Percentiles rank a stretch among this genome's conserved stretches.
phyloP scores from a whole-genome alignment of 1,284 basidiomycete genomes.

The Xanthoconium separans region DNA sequence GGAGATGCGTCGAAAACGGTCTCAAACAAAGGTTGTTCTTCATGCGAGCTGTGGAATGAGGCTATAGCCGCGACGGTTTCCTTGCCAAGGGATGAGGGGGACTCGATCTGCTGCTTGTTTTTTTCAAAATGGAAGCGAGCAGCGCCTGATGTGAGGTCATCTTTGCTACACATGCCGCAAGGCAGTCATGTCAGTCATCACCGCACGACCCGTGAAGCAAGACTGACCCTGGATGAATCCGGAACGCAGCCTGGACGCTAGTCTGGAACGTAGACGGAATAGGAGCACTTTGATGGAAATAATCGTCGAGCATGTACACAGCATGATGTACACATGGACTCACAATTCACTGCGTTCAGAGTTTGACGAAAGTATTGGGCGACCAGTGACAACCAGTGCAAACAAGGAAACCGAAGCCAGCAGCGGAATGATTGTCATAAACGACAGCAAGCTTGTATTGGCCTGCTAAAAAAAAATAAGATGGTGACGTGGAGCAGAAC shows the following conservation, averaged over 20 bases:
- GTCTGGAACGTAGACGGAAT: conserved; percentile 32
- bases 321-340: conserved; percentile 17
- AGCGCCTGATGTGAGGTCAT: conserved; percentile 14
- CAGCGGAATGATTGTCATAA: conserved; percentile 43
- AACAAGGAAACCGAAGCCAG: conserved; percentile 43
- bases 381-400: conserved; percentile 46
- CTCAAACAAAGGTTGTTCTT: neutral
- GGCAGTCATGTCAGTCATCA: conserved; percentile 9
- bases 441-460: neutral
- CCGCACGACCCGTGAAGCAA: neutral
- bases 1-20: neutral
- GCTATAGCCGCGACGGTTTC: conserved; percentile 2
- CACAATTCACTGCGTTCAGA: conserved; percentile 16
- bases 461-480: neutral
- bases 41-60: conserved; percentile 6
- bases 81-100: conserved; percentile 3
- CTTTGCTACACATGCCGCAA: conserved; percentile 14
- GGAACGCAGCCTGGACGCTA: conserved; percentile 39
- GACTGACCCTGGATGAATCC: conserved; percentile 40
- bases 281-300: conserved; percentile 10
- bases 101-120: conserved; percentile 10
- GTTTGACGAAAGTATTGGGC: conserved; percentile 33
- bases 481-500: conserved; percentile 23
- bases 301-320: conserved; percentile 13
- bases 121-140: conserved; percentile 13